Conservation (phyloP, 495 filamentous ascomycete species). For the Sabuloglossum arenarium region DNA sequence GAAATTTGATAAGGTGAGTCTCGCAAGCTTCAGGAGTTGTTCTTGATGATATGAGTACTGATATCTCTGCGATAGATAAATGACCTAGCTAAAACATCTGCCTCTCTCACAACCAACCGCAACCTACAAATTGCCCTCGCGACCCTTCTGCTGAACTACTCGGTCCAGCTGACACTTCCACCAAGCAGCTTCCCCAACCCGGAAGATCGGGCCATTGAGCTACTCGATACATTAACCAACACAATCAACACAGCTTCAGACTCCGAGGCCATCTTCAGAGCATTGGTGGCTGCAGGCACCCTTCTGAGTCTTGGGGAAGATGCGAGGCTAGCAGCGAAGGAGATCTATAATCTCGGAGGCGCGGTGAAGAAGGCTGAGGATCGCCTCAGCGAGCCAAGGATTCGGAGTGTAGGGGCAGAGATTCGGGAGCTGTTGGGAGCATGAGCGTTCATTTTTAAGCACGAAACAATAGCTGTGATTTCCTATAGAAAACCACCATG, state of each 20-base stretch:
- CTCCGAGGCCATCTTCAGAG: constrained; percentile 63
- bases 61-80: constrained; percentile 7
- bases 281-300: constrained; percentile 67
- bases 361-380: constrained; percentile 21
- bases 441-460: no score
- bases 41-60: not conserved
- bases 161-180: constrained; percentile 27
- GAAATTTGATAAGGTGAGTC: constrained; percentile 35
- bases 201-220: constrained; percentile 33
- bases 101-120: constrained; percentile 39
- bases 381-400: constrained; percentile 30
- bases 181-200: constrained; percentile 12
- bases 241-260: constrained; percentile 46
- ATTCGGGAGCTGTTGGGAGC: constrained; percentile 26
- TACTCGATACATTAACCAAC: constrained; percentile 40
- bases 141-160: constrained; percentile 73
- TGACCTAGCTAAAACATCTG: constrained; percentile 13
- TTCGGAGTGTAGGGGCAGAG: constrained; percentile 36
- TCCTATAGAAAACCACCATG: no score
- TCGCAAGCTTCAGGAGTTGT: constrained; percentile 12
- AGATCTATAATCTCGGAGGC: constrained; percentile 23
- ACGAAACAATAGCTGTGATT: no score
- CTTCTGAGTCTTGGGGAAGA: constrained; percentile 34
- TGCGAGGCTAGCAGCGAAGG: constrained; percentile 23
- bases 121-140: constrained; percentile 66